A percentile compares a stretch with the other conserved stretches of the same genome.
phyloP scores from a whole-genome alignment of 805 yeast species.

The Hemisphaericaspora nanyangensis region DNA sequence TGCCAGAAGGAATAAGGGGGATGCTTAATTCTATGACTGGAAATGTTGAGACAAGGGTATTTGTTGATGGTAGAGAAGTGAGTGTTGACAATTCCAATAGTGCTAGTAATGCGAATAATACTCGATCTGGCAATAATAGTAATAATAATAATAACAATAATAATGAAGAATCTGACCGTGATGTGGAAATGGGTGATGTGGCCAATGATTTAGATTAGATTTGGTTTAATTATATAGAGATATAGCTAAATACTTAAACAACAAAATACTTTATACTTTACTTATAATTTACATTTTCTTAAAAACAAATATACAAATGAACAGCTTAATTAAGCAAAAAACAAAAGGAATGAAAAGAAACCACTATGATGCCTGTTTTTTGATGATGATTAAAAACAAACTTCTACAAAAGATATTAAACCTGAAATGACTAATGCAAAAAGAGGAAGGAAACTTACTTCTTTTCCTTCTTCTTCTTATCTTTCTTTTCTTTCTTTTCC shows the following conservation, averaged over 20 bases:
- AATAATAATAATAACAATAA: not conserved
- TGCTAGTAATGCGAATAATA: not conserved
- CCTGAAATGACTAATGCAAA: too few species aligned
- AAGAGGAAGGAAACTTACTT: slow-evolving; percentile 10
- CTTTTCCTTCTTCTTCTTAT: slow-evolving; percentile 25
- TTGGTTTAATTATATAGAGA: not conserved
- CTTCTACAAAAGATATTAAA: not conserved
- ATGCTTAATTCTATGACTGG: slow-evolving; percentile 6
- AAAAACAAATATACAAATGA: not conserved
- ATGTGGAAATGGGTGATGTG: slow-evolving; percentile 4
- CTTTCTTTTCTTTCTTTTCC: slow-evolving; percentile 29
- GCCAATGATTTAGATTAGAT: slow-evolving; percentile 9
- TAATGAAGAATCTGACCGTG: not conserved
- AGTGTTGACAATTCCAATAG: not conserved
- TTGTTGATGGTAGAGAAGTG: slow-evolving; percentile 6
- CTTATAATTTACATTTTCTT: slow-evolving; percentile 1
- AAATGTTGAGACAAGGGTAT: slow-evolving; percentile 4
- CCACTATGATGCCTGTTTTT: not conserved
- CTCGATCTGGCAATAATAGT: not conserved
- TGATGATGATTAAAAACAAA: not conserved
- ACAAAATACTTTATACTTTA: not conserved
- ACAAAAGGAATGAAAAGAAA: not conserved
- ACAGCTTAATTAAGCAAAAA: too few species aligned
- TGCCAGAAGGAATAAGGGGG: slow-evolving; percentile 2
- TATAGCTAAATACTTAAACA: not conserved